Evolutionary conservation across 768 basidiomycete genomes (phyloP).

Genomic region (Boletus vermiculosoides): DNA sequence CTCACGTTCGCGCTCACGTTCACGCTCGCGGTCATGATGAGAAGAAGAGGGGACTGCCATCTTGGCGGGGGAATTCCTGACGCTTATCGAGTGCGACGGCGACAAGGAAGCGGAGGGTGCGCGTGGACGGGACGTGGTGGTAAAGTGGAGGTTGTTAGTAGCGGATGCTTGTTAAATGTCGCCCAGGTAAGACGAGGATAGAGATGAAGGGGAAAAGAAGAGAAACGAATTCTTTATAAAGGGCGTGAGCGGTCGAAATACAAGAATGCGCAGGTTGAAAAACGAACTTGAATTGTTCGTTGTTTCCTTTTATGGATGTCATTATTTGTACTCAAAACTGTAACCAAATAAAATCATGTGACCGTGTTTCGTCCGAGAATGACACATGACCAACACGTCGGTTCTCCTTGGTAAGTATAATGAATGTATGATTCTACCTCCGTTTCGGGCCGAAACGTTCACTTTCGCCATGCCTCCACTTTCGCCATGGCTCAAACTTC

Average conservation of each 20-base stretch:
- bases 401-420: no score
- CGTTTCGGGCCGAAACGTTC: not conserved
- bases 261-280: conserved; percentile 29
- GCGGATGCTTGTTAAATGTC: not conserved
- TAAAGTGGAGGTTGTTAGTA: conserved; percentile 23
- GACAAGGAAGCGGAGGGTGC: conserved; percentile 71
- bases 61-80: conserved; percentile 45
- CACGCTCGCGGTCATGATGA: conserved; percentile 61
- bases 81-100: conserved; percentile 62
- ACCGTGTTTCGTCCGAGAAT: conserved; percentile 26
- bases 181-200: conserved; percentile 20
- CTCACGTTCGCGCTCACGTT: conserved; percentile 48
- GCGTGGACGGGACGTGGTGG: conserved; percentile 68
- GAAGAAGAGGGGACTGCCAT: conserved; percentile 89
- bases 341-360: conserved; percentile 35
- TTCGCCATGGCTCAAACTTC: conserved; percentile 30
- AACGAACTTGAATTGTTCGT: conserved; percentile 27
- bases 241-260: not conserved
- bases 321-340: conserved; percentile 30
- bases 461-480: conserved; percentile 4
- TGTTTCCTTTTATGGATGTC: conserved; percentile 22
- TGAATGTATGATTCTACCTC: no score
- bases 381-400: conserved; percentile 6
- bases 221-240: conserved; percentile 12
- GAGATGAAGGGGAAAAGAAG: conserved; percentile 13